phyloP scores from a whole-genome alignment of 2,329 filamentous ascomycete genomes.

The Aphanocladium album region DNA sequence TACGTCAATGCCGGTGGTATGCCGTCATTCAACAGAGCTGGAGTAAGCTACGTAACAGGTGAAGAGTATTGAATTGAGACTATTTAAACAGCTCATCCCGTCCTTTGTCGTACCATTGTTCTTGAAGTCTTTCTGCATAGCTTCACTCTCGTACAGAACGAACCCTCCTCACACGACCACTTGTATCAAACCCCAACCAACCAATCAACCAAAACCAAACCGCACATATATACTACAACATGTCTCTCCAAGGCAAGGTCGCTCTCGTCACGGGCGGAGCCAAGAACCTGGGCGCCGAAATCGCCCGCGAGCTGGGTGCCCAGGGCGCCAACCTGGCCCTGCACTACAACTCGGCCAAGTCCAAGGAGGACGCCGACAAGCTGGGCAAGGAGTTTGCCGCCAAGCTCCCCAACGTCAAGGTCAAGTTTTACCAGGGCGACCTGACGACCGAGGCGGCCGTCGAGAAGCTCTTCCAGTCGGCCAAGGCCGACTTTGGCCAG shows the following conservation, averaged over 20 bases:
- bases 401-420: conserved; percentile 26
- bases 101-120: background rate
- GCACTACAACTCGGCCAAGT: conserved; percentile 46
- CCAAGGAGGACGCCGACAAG: conserved; percentile 30
- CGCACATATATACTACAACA: conserved; percentile 9
- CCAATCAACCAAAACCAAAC: background rate
- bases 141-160: background rate
- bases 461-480: conserved; percentile 34
- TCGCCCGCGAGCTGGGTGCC: conserved; percentile 51
- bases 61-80: background rate
- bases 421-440: conserved; percentile 39
- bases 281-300: conserved; percentile 56
- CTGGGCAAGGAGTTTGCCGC: conserved; percentile 33
- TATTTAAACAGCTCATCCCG: background rate
- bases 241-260: conserved; percentile 34
- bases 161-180: background rate
- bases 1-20: background rate
- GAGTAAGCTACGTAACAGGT: too few species aligned
- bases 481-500: conserved; percentile 36
- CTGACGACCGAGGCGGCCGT: conserved; percentile 36
- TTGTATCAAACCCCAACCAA: background rate
- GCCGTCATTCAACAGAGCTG: background rate
- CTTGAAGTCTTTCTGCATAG: too few species aligned
- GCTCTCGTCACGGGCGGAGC: conserved; percentile 51
- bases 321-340: conserved; percentile 54